Conservation (phyloP, 345 rosid species). For the Capsella bursapastoris region DNA sequence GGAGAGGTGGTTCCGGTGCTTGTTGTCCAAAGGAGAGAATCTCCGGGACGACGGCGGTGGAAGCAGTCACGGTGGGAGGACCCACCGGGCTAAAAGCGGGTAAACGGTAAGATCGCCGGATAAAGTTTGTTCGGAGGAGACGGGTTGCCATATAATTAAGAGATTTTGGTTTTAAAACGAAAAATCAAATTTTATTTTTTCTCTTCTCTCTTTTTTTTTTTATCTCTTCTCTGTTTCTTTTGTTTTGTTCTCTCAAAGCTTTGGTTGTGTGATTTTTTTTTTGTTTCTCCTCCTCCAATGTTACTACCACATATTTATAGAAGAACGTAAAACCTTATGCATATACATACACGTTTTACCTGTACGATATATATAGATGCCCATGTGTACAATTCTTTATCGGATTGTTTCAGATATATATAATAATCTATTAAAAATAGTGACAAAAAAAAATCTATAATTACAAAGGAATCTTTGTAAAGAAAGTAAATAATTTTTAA, state of each 20-base stretch:
- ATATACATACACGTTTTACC: constrained; percentile 37
- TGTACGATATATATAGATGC: constrained; percentile 39
- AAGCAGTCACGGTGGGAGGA: constrained; percentile 50
- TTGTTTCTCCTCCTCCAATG: neutral
- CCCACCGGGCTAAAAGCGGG: constrained; percentile 49
- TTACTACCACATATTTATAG: constrained; percentile 36
- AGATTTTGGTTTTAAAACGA: constrained; percentile 28
- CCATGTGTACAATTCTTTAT: constrained; percentile 39
- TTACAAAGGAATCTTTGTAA: constrained; percentile 17
- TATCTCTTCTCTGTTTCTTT: neutral
- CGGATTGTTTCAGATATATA: neutral
- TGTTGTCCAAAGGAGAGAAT: constrained; percentile 41
- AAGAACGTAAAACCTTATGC: constrained; percentile 22
- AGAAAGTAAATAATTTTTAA: neutral
- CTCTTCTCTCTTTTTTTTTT: neutral
- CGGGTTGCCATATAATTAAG: constrained; percentile 56
- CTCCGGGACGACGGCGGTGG: constrained; percentile 46
- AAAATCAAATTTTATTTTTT: neutral
- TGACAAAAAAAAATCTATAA: constrained; percentile 13
- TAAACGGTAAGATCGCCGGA: constrained; percentile 45
- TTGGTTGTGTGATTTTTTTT: constrained; percentile 29
- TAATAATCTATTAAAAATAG: constrained; percentile 6
- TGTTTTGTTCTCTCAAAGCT: constrained; percentile 12
- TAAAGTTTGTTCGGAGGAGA: constrained; percentile 50
- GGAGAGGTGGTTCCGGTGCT: constrained; percentile 39